Evolutionary conservation across 164 flowering plant genomes (phyloP).

Genomic region (Liriodendron chinense): DNA sequence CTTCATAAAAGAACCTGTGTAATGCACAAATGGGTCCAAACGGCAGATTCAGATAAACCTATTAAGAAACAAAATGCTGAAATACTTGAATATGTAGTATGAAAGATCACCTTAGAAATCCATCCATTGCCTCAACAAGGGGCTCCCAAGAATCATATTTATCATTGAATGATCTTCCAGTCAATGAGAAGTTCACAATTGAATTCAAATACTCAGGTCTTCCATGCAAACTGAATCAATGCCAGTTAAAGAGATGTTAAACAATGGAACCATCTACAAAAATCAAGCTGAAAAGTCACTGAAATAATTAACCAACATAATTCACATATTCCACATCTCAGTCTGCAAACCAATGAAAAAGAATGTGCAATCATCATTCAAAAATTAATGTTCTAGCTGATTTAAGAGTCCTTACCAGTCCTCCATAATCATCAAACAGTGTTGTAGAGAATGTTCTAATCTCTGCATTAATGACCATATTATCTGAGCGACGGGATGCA

Average conservation of each 20-base stretch:
- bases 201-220: constrained; percentile 59
- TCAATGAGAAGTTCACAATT: constrained; percentile 68
- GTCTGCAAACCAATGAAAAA: neutral
- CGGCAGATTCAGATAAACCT: no score
- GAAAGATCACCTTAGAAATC: constrained; percentile 61
- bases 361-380: neutral
- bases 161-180: constrained; percentile 91
- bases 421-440: constrained; percentile 96
- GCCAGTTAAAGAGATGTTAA: constrained; percentile 66
- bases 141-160: constrained; percentile 96
- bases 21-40: no score
- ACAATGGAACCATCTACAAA: constrained; percentile 92
- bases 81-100: neutral
- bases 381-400: constrained; percentile 6
- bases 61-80: neutral
- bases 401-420: constrained; percentile 60
- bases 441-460: constrained; percentile 82
- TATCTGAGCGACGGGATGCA: constrained; percentile 53
- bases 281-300: constrained; percentile 8
- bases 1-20: no score
- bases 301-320: neutral
- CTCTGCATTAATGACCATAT: constrained; percentile 73
- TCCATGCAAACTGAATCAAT: constrained; percentile 65
- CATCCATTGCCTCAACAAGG: constrained; percentile 89
- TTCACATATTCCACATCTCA: neutral